A percentile compares a stretch with the other conserved stretches of the same genome.
These are phyloP conservation scores for Ogataea glucozyma DNA, from an alignment of 805 yeast species.

Conservation along the genomic window DNA sequence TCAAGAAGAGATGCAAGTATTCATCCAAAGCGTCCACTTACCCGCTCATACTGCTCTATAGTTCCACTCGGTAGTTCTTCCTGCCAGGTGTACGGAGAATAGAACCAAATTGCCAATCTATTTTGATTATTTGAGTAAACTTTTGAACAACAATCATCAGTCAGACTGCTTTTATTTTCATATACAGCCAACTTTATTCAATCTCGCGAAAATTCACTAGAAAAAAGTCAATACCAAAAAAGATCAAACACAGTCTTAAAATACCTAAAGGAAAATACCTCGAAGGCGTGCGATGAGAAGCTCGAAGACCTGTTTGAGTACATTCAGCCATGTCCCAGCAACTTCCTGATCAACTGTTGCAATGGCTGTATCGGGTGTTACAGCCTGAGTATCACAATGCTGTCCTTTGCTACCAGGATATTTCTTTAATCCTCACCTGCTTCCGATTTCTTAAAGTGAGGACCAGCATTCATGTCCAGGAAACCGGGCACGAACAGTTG, in stretches of 20 bases:
- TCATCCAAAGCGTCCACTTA: slow-evolving; percentile 27
- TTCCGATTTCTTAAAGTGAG: slow-evolving; percentile 61
- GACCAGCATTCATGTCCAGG: slow-evolving; percentile 61
- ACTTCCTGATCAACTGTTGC: slow-evolving; percentile 44
- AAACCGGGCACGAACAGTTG: slow-evolving; percentile 58
- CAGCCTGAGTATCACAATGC: slow-evolving; percentile 61
- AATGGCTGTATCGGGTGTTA: slow-evolving; percentile 60
- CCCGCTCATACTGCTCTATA: slow-evolving; percentile 45
- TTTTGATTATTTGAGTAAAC: no score
- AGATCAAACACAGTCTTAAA: no score
- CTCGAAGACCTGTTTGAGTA: no score
- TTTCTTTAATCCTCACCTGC: slow-evolving; percentile 51
- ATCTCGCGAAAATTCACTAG: no score
- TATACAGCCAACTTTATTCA: no score
- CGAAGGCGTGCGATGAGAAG: no score
- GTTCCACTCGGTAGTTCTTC: background rate
- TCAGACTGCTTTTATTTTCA: no score
- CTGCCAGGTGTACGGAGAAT: no score
- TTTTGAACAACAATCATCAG: no score
- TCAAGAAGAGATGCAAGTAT: background rate
- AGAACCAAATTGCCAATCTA: no score
- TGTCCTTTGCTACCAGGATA: slow-evolving; percentile 63
- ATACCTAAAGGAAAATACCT: no score
- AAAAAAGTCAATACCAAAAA: no score
- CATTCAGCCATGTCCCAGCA: slow-evolving; percentile 18